Evolutionary conservation across 257 asterid genomes (phyloP), one percentile per base, ranked within the genome.

Genomic region (Eucommia ulmoides): DNA sequence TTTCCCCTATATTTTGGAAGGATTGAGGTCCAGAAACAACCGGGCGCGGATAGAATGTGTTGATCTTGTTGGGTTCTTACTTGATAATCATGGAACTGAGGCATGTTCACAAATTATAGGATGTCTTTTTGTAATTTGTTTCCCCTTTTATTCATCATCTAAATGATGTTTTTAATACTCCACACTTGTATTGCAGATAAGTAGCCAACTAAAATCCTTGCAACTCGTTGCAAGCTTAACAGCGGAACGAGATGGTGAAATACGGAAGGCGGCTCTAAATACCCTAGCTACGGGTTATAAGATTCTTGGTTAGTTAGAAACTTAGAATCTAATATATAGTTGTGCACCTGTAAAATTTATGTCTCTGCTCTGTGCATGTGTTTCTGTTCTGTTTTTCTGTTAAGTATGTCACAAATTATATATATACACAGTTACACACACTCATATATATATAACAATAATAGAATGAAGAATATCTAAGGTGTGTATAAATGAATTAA

Each of bases 181-280:
- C 9, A 11, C 19, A 41, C 25, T 47, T 65, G 55, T 59, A 49
- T 48, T 48, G 58, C 75, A 89, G 97, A 74, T 89, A 59, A 69
- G 76, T 61, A 95, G 89, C 23, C 99, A 91, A 51, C 64, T 91
- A 52, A 91, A 91, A 65, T 86, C 94, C 59, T 77, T 91, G 92
- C 97, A 91, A 83, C 69, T 81, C 41, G 99, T 91, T 22, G 96
- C 99, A 49, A 83, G 93, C 68, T 79, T 91, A 72, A 86, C 97
- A 53, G 86, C 94, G 49, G 99, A 91, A 61, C 84, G 99, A 63
- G 99, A 91, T 59, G 99, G 99, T 61, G 99, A 91, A 50, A 66
- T 83, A 55, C 71, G 99, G 56, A 91, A 91, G 59, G 94, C 97
- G 66, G 99, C 97, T 45, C 68, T 91, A 54, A 91, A 81, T 69